Base-by-base conservation (phyloP, 2,329 filamentous ascomycete genomes). In the Hirsutella minnesotensis region DNA sequence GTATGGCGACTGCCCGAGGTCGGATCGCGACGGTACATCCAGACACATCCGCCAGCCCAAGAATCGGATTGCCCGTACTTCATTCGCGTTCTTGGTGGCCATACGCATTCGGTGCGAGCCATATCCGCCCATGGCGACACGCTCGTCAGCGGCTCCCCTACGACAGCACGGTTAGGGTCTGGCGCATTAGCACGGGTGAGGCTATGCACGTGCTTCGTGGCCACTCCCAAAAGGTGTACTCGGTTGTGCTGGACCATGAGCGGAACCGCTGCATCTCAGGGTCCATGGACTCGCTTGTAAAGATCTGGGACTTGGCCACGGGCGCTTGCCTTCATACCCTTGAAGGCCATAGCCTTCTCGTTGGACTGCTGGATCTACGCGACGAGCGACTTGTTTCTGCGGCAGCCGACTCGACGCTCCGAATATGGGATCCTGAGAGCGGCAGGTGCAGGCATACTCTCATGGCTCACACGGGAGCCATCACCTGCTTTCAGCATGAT, bases 401-500 rank as follows among this genome's bases (percentile, higher is more conserved):
- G 1, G 92, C 92, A 5, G 92, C 92, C 0, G 92, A 98, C 56
- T 94, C 87, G 36, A 98, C 92, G 0, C 72, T 98, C 15, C 79
- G 92, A 36, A 95, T 98, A 44, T 98, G 92, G 92, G 89, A 98
- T 54, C 92, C 92, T 0, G 88, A 95, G 58, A 88, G 75, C 37
- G 92, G 92, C 8, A 81, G 86, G 50, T 96, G 92, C 62, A 89
- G 87, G 60, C 88, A 83, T 56, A 90, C 84, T 10, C 70, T 98
- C 45, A 90, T 83, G 52, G 92, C 92, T 0, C 92, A 98, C 56
- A 96, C 90, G 0, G 92, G 90, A 30, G 92, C 92, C 19, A 98
- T 98, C 50, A 98, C 92, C 4, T 98, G 92, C 62, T 98, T 98
- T 64, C 92, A 98, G 63, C 92, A 98, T 54, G 92, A 98, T 58